Evolutionary conservation across 2,329 filamentous ascomycete species (phyloP).

Genomic region (Westerdykella ornata): DNA sequence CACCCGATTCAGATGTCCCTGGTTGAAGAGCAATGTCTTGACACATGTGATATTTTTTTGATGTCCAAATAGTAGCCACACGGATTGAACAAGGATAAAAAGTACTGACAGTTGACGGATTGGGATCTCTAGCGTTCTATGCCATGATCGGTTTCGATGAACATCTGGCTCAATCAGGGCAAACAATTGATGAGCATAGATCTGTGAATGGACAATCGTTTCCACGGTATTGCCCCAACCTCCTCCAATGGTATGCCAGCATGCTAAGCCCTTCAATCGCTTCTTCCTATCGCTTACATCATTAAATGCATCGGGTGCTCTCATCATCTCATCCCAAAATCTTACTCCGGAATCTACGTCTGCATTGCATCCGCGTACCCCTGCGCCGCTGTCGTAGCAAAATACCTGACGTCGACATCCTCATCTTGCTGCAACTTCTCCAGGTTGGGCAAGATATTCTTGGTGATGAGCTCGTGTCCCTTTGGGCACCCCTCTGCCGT

Average conservation of each 20-base stretch:
- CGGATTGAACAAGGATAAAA: no score
- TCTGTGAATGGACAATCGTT: neutral
- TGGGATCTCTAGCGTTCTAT: no score
- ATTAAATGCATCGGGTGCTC: slow-evolving; percentile 30
- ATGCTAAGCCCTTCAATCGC: slow-evolving; percentile 8
- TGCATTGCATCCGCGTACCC: slow-evolving; percentile 39
- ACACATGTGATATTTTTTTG: no score
- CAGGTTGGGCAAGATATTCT: slow-evolving; percentile 79
- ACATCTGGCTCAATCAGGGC: neutral
- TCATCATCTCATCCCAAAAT: slow-evolving; percentile 20
- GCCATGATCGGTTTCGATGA: no score
- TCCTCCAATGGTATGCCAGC: slow-evolving; percentile 1
- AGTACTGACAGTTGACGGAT: no score
- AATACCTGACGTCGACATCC: slow-evolving; percentile 97
- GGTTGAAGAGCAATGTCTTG: no score
- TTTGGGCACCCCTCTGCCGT: slow-evolving; percentile 55
- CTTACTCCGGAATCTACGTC: slow-evolving; percentile 20
- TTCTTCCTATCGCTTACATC: slow-evolving; percentile 11
- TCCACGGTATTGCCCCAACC: neutral
- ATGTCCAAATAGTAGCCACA: no score
- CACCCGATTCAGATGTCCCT: no score
- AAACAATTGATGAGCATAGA: neutral
- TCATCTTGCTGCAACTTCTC: slow-evolving; percentile 96
- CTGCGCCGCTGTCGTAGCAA: slow-evolving; percentile 80
- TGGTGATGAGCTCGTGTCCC: slow-evolving; percentile 73